Evolutionary conservation across 2,329 filamentous ascomycete species (phyloP), one percentile per base, ranked within the genome.

Genomic region (Fusarium fujikuroi): DNA sequence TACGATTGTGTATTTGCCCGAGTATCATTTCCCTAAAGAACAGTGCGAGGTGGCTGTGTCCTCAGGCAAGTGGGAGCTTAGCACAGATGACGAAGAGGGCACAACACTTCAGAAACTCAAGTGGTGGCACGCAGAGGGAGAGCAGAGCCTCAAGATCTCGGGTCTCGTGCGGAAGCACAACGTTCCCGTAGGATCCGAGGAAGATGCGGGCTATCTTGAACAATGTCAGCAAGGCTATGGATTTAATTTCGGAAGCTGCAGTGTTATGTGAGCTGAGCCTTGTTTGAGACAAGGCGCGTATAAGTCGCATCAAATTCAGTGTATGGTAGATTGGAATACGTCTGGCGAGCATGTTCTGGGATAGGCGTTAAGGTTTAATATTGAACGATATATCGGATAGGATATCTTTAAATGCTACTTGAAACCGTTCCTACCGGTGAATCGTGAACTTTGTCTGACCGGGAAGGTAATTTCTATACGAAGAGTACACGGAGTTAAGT

Each of bases 111-210:
- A 98, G 84, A 89, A 89, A 72, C 83, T 99, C 72, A 90, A 90
- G 76, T 99, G 96, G 96, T 98, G 95, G 95, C 95, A 99, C 83
- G 90, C 90, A 2, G 92, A 92, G 63, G 96, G 95, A 5, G 90
- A 95, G 75, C 95, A 98, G 83, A 91, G 85, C 53, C 86, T 99
- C 61, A 92, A 88, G 70, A 87, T 98, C 14, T 91, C 88, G 25
- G 96, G 96, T 0, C 84, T 93, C 25, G 90, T 92, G 76, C 88
- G 92, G 76, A 91, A 86, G 74, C 87, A 89, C 74, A 91, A 88
- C 75, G 83, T 84, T 59, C 84, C 84, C 7, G 83, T 87, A 47
- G 90, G 88, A 4, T 87, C 87, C 7, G 90, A 90, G 9, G 93
- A 94, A 66, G 93, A 95, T 56, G 89, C 91, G 30, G 92, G 93